Percentiles rank a stretch among this genome's conserved stretches.
Conservation (phyloP, 129 eudicot species). For the Lactuca sativa region DNA sequence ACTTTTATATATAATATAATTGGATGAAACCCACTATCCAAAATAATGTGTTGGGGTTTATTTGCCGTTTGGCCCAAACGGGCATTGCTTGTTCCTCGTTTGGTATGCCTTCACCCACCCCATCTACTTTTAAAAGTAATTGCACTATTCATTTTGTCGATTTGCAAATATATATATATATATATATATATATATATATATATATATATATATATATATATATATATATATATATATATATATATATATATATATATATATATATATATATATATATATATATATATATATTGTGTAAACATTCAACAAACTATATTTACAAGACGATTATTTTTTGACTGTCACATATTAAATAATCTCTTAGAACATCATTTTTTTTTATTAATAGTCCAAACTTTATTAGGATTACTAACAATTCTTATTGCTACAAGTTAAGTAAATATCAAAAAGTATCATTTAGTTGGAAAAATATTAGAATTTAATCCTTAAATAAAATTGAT, state of each 20-base stretch:
- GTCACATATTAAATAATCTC: not conserved
- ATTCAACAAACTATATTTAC: not conserved
- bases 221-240: too few relatives aligned
- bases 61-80: constrained; percentile 31
- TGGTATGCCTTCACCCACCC: constrained; percentile 30
- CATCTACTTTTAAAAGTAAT: constrained; percentile 9
- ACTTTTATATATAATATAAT: not conserved
- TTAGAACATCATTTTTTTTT: not conserved
- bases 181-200: too few relatives aligned
- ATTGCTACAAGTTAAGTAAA: not conserved
- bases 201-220: too few relatives aligned
- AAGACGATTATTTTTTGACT: not conserved
- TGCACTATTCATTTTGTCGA: not conserved
- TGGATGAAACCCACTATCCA: constrained; percentile 34
- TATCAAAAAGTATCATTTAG: not conserved
- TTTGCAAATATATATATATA: too few relatives aligned
- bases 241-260: too few relatives aligned
- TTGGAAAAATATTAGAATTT: not conserved
- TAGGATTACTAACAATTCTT: not conserved
- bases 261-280: too few relatives aligned
- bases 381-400: not conserved
- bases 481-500: not conserved
- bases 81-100: constrained; percentile 24
- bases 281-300: not conserved
- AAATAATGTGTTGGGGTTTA: constrained; percentile 11